Percentiles rank a stretch among this genome's conserved stretches.
Evolutionary conservation across 2,329 filamentous ascomycete species (phyloP).

Genomic region (Neofusicoccum cordaticola): DNA sequence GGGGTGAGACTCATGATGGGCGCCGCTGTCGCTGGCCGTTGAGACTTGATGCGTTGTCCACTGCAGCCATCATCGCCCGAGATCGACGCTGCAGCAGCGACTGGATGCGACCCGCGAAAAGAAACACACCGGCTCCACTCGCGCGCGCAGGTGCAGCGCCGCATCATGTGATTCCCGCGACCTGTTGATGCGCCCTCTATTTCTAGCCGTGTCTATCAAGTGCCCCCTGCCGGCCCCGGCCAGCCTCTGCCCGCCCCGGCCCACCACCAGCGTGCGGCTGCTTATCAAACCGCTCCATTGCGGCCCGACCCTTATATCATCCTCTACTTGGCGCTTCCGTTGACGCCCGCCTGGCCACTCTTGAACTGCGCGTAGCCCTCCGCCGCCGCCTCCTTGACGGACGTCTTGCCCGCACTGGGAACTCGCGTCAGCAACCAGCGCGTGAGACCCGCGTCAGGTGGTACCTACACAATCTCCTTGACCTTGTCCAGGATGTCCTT

Average conservation of each 20-base stretch:
- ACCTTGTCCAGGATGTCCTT: constrained; percentile 72
- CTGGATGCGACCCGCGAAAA: not conserved
- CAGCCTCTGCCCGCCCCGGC: not conserved
- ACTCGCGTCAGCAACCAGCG: not conserved
- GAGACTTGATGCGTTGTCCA: constrained; percentile 15
- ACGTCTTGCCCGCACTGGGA: constrained; percentile 63
- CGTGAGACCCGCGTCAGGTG: not conserved
- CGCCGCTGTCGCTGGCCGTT: not conserved
- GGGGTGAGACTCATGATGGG: not conserved
- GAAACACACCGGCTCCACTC: not conserved
- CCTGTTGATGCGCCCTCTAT: constrained; percentile 7
- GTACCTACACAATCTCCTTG: constrained; percentile 62
- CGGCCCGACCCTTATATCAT: constrained; percentile 6
- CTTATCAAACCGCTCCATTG: constrained; percentile 3
- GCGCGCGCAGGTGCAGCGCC: not conserved
- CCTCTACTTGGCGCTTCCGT: constrained; percentile 1
- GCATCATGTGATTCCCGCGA: constrained; percentile 8
- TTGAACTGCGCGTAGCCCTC: constrained; percentile 49
- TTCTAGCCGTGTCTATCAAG: constrained; percentile 11
- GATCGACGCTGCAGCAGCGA: not conserved
- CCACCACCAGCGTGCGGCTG: constrained; percentile 5
- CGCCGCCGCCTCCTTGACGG: constrained; percentile 66
- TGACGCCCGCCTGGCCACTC: constrained; percentile 39
- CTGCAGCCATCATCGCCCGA: not conserved
- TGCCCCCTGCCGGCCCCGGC: not conserved